Conservation (phyloP, 805 yeast genomes). For the Starmerella cellae region DNA sequence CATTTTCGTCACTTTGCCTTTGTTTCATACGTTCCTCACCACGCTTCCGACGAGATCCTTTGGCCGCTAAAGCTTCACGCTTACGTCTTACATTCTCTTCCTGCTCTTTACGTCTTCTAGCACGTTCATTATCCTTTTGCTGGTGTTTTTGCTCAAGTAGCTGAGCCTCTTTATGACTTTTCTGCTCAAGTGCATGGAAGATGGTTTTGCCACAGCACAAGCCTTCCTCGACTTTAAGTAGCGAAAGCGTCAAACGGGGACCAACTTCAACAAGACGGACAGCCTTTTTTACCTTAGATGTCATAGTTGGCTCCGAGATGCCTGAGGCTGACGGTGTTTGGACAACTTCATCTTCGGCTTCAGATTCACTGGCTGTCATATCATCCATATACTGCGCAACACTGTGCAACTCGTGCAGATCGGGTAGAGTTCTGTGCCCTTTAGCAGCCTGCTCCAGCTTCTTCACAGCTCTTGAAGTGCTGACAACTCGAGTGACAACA, state of each 20-base stretch:
- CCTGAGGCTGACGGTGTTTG: constrained; percentile 36
- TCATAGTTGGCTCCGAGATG: constrained; percentile 12
- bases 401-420: constrained; percentile 52
- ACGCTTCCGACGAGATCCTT: constrained; percentile 54
- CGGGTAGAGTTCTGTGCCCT: constrained; percentile 54
- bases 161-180: constrained; percentile 47
- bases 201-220: constrained; percentile 78
- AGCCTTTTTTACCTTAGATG: constrained; percentile 51
- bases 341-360: constrained; percentile 79
- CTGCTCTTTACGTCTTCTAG: constrained; percentile 62
- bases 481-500: constrained; percentile 70
- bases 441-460: constrained; percentile 53
- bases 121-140: constrained; percentile 46
- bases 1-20: constrained; percentile 14
- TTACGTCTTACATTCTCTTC: constrained; percentile 61
- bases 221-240: constrained; percentile 85
- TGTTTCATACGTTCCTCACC: constrained; percentile 31
- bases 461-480: constrained; percentile 55
- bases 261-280: constrained; percentile 87
- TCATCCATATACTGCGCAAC: constrained; percentile 75
- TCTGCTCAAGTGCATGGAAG: constrained; percentile 60
- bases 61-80: constrained; percentile 58
- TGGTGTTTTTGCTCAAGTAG: constrained; percentile 57
- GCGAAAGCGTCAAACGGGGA: constrained; percentile 64
- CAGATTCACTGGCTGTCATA: constrained; percentile 80